Conservation (phyloP, 495 filamentous ascomycete genomes). For the Hyaloscypha variabilis region DNA sequence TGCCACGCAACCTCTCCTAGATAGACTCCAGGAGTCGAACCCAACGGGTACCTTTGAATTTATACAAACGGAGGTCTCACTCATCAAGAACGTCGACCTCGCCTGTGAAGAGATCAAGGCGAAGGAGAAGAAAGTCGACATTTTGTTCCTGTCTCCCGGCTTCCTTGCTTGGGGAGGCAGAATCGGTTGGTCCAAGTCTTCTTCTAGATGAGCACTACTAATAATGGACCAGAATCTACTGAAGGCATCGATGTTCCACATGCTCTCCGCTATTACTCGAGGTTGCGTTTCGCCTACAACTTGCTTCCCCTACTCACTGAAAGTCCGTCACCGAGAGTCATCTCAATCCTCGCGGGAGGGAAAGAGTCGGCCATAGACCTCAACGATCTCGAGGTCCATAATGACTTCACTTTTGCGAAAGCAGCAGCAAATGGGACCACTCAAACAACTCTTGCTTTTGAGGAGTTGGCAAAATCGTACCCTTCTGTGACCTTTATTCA, state of each 20-base stretch:
- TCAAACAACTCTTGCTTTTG: constrained; percentile 36
- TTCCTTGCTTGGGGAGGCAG: constrained; percentile 25
- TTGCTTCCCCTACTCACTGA: constrained; percentile 32
- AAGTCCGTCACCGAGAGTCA: constrained; percentile 26
- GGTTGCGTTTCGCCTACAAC: constrained; percentile 29
- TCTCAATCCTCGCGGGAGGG: constrained; percentile 32
- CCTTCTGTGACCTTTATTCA: constrained; percentile 41
- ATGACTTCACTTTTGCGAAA: constrained; percentile 28
- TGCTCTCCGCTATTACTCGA: constrained; percentile 36
- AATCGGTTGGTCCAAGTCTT: constrained; percentile 21
- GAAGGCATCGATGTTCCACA: constrained; percentile 35
- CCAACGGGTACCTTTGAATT: constrained; percentile 29
- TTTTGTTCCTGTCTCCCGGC: constrained; percentile 34
- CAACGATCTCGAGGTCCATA: constrained; percentile 29
- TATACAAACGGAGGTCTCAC: constrained; percentile 32
- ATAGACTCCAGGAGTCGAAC: constrained; percentile 31
- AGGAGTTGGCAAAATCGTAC: constrained; percentile 34
- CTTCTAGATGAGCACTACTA: not conserved
- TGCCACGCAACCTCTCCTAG: constrained; percentile 37
- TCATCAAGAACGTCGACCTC: constrained; percentile 34
- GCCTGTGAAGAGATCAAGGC: constrained; percentile 33
- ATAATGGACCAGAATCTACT: constrained; percentile 24
- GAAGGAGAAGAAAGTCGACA: constrained; percentile 32
- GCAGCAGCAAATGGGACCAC: constrained; percentile 26
- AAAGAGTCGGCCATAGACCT: constrained; percentile 26